Evolutionary conservation across 2,329 filamentous ascomycete genomes (phyloP).

Genomic region (Talaromyces albobiverticillius): DNA sequence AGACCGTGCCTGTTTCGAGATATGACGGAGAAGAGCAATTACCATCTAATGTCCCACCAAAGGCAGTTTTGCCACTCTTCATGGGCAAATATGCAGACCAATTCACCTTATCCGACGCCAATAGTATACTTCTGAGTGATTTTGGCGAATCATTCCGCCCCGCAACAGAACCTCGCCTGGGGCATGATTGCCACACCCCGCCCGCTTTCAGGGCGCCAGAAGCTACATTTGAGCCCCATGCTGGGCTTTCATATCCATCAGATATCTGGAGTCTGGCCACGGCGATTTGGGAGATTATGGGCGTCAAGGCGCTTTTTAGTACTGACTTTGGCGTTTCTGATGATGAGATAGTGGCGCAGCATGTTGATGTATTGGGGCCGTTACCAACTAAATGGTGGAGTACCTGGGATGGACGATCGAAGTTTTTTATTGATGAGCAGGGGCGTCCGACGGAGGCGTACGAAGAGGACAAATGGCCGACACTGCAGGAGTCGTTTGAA

Average conservation of each 20-base stretch:
- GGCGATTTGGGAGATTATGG: slow-evolving; percentile 28
- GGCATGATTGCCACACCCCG: slow-evolving; percentile 22
- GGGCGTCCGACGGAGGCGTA: slow-evolving; percentile 14
- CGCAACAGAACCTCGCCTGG: not conserved
- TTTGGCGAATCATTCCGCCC: slow-evolving; percentile 31
- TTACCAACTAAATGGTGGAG: slow-evolving; percentile 7
- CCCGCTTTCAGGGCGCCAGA: slow-evolving; percentile 21
- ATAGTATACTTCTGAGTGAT: slow-evolving; percentile 28
- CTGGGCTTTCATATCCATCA: slow-evolving; percentile 21
- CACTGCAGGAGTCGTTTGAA: slow-evolving; percentile 25
- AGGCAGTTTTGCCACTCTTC: slow-evolving; percentile 25
- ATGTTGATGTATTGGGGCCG: slow-evolving; percentile 22
- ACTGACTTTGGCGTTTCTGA: slow-evolving; percentile 7
- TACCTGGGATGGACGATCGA: not conserved
- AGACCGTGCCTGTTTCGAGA: slow-evolving; percentile 25
- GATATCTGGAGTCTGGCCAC: slow-evolving; percentile 28
- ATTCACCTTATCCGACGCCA: slow-evolving; percentile 25
- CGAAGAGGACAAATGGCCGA: slow-evolving; percentile 17
- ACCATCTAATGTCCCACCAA: slow-evolving; percentile 24
- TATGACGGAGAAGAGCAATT: slow-evolving; percentile 23
- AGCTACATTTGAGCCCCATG: slow-evolving; percentile 21
- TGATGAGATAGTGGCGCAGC: slow-evolving; percentile 21
- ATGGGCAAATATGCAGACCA: slow-evolving; percentile 16
- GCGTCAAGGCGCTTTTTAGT: slow-evolving; percentile 22
- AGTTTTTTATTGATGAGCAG: slow-evolving; percentile 14